Evolutionary conservation across 768 basidiomycete species (phyloP), one percentile per base, ranked within the genome.

Genomic region (Cystofilobasidium bisporidii): DNA sequence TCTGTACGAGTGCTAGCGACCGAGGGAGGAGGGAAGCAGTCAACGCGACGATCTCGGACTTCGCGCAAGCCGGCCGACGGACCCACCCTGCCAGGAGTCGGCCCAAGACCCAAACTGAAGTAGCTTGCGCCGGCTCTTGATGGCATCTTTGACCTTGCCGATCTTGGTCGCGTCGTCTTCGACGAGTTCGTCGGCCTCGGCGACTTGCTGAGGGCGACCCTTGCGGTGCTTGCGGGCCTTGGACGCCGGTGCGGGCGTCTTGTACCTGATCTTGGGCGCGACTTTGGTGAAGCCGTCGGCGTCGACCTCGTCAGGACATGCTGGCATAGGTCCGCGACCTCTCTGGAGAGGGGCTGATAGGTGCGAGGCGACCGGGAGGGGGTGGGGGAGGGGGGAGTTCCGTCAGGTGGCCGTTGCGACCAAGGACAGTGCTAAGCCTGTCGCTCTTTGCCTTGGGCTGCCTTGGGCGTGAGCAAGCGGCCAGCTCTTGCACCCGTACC

Each of bases 201-300:
- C 53, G 15, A 30, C 53, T 26, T 8, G 41, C 41, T 43, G 41
- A 43, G 53, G 30, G 2, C 28, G 28, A 8, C 53, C 53, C 30
- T 56, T 56, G 53, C 53, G 53, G 20, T 17, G 30, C 53, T 32
- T 56, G 28, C 53, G 53, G 2, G 53, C 53, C 53, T 32, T 56
- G 53, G 18, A 26, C 17, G 18, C 3, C 30, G 2, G 18, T 6
- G 15, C 48, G 9, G 53, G 53, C 15, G 53, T 30, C 20, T 32
- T 28, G 53, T 56, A 56, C 53, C 53, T 9, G 53, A 56, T 56
- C 53, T 32, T 56, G 28, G 53, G 28, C 15, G 53, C 30, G 28
- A 56, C 53, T 18, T 56, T 56, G 26, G 28, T 56, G 18, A 56
- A 56, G 26, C 53, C 53, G 53, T 56, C 53, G 20, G 26, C 53